A percentile compares a stretch with the other conserved stretches of the same genome.
These are phyloP conservation scores for Fusarium neocosmosporiellum DNA, from an alignment of 2,329 filamentous ascomycete genomes.

Conservation along the genomic window DNA sequence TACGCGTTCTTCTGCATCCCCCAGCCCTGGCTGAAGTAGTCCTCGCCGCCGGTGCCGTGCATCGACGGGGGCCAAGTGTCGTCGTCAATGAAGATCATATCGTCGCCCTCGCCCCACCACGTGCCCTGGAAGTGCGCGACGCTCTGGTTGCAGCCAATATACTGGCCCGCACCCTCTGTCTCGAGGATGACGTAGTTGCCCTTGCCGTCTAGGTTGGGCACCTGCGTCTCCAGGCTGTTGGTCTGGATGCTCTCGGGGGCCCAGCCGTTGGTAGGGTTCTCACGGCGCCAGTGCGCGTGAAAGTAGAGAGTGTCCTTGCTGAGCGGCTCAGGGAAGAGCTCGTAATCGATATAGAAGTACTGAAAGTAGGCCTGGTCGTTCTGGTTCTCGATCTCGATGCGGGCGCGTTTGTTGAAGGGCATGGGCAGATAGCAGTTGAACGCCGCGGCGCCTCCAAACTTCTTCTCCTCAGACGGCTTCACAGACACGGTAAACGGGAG, in stretches of 20 bases:
- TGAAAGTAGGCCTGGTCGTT: conserved; percentile 48
- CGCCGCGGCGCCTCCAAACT: conserved; percentile 48
- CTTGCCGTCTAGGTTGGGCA: conserved; percentile 45
- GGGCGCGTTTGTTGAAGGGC: conserved; percentile 50
- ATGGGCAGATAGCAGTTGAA: conserved; percentile 49
- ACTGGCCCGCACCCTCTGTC: conserved; percentile 45
- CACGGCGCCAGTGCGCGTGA: conserved; percentile 48
- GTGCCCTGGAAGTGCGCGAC: conserved; percentile 48
- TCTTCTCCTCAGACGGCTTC: conserved; percentile 48
- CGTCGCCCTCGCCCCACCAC: conserved; percentile 51
- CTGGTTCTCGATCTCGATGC: conserved; percentile 51
- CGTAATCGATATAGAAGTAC: conserved; percentile 52
- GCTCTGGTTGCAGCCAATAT: conserved; percentile 49
- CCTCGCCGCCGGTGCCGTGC: conserved; percentile 49
- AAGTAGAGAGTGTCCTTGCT: conserved; percentile 47
- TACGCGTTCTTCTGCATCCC: conserved; percentile 51
- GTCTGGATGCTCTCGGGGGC: conserved; percentile 45
- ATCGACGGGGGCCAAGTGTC: conserved; percentile 49
- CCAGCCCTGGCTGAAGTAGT: conserved; percentile 50
- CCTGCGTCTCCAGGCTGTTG: conserved; percentile 48
- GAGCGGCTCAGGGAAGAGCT: conserved; percentile 42
- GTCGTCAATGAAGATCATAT: conserved; percentile 51
- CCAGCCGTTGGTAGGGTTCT: conserved; percentile 50
- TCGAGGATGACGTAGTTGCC: conserved; percentile 48
- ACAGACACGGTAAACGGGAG: conserved; percentile 49